Evolutionary conservation across 108 stramenopile genomes (phyloP).

Genomic region (Thalassiosira profunda): DNA sequence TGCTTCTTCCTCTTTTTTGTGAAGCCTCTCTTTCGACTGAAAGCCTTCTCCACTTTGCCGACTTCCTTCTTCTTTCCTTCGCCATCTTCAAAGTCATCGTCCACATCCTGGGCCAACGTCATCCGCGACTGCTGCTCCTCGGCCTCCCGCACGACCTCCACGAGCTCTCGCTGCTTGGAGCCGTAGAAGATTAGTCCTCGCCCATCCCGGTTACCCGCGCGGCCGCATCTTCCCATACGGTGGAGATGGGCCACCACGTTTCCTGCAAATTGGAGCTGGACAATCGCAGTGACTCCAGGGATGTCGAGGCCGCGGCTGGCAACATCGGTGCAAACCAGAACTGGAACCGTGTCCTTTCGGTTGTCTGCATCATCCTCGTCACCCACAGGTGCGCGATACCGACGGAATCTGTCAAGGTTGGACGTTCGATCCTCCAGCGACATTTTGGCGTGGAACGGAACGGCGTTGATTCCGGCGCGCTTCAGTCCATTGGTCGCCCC

Average conservation of each 20-base stretch:
- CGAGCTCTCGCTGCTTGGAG: slow-evolving; percentile 65
- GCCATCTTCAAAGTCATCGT: slow-evolving; percentile 57
- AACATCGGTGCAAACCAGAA: slow-evolving; percentile 97
- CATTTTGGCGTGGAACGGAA: slow-evolving; percentile 90
- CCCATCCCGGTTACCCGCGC: slow-evolving; percentile 94
- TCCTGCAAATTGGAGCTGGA: slow-evolving; percentile 97
- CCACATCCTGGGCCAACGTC: slow-evolving; percentile 68
- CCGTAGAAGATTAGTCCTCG: slow-evolving; percentile 94
- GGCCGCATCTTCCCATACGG: slow-evolving; percentile 97
- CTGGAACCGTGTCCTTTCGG: slow-evolving; percentile 68
- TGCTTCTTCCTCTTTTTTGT: slow-evolving; percentile 88
- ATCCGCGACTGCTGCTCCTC: slow-evolving; percentile 82
- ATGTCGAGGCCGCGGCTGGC: slow-evolving; percentile 97
- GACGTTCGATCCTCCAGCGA: slow-evolving; percentile 75
- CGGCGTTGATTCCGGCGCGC: slow-evolving; percentile 75
- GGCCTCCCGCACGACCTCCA: slow-evolving; percentile 77
- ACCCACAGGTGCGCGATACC: slow-evolving; percentile 43
- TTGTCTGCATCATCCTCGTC: slow-evolving; percentile 20
- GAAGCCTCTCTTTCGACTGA: slow-evolving; percentile 89
- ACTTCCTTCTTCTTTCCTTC: slow-evolving; percentile 21
- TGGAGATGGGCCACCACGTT: slow-evolving; percentile 98
- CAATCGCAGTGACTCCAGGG: slow-evolving; percentile 95
- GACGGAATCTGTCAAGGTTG: slow-evolving; percentile 85
- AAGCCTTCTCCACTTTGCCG: slow-evolving; percentile 82
- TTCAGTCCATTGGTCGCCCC: slow-evolving; percentile 72